Percentiles rank a stretch among this genome's conserved stretches.
Conservation (phyloP, 169 alveolate species). For the Plasmodium falciparum region DNA sequence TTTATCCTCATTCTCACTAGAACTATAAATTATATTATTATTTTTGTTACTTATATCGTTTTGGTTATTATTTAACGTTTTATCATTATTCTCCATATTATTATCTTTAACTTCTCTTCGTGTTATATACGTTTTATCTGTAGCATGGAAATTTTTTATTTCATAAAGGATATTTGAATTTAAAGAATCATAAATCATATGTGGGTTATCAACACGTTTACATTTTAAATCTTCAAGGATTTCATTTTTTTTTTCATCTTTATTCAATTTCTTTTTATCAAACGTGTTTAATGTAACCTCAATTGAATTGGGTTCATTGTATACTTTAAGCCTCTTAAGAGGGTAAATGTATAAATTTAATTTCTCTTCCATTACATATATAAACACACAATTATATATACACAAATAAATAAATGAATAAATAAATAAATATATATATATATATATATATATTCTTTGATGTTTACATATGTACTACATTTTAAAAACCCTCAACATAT, state of each 20-base stretch:
- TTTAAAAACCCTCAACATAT: background rate
- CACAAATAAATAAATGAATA: too few species aligned
- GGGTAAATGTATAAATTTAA: constrained; percentile 59
- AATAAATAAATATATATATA: background rate
- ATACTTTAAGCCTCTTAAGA: constrained; percentile 25
- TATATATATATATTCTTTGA: background rate
- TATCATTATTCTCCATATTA: background rate
- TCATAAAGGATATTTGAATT: constrained; percentile 47
- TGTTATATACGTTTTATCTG: constrained; percentile 11
- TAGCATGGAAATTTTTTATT: constrained; percentile 33
- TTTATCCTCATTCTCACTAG: background rate
- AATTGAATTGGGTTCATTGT: constrained; percentile 36
- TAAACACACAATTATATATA: background rate
- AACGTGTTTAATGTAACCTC: constrained; percentile 28
- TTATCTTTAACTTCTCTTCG: background rate
- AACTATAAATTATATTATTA: background rate
- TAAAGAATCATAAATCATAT: constrained; percentile 46
- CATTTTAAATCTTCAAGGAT: constrained; percentile 1
- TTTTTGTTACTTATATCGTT: background rate
- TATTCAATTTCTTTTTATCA: background rate
- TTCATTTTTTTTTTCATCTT: constrained; percentile 3
- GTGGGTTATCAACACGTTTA: constrained; percentile 33
- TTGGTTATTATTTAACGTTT: background rate
- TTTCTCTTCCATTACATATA: constrained; percentile 47
- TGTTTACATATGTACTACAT: constrained; percentile 1